Evolutionary conservation across 495 filamentous ascomycete genomes (phyloP), one percentile per base, ranked within the genome.

Genomic region (Penicillium waksmanii): DNA sequence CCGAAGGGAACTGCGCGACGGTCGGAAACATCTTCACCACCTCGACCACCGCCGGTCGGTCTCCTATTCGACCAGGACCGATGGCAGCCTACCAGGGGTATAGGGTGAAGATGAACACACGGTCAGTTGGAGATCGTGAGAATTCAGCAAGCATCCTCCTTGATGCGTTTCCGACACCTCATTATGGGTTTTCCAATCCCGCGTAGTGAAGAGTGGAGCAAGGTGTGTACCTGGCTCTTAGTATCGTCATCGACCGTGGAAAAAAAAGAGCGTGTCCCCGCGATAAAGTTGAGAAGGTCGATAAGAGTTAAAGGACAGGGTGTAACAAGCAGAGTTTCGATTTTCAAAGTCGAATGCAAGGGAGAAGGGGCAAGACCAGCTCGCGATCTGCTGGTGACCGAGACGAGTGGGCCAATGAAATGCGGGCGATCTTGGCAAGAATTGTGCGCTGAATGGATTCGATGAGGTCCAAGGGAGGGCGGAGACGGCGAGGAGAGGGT

Each of bases 151-250:
- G 71, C 75, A 77, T 77, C 68, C 65, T 76, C 69, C 70, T 78
- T 79, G 66, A 74, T 76, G 34, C 77, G 76, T 77, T 79, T 80
- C 69, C 77, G 75, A 77, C 75, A 78, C 77, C 75, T 73, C 77
- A 80, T 80, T 70, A 75, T 80, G 76, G 65, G 63, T 66, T 60
- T 66, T 48, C 46, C 46, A 27, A n/a, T 10, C 21, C 46, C 21
- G 46, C 21, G 46, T n/a, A 27, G 23, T 23, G 7, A 23, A 40
- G 51, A 44, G 35, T 23, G 27, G 51, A 53, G 51, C 34, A 49
- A 51, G 42, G 51, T 19, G 51, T 36, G 17, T 3, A 58, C 50
- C 51, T 51, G 38, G 46, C 55, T 64, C 61, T 57, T 21, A 51
- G 50, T 59, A 54, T 63, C 66, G 64, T 66, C 64, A 62, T 67